Conservation (phyloP, 768 basidiomycete genomes). For the Artomyces pyxidatus region DNA sequence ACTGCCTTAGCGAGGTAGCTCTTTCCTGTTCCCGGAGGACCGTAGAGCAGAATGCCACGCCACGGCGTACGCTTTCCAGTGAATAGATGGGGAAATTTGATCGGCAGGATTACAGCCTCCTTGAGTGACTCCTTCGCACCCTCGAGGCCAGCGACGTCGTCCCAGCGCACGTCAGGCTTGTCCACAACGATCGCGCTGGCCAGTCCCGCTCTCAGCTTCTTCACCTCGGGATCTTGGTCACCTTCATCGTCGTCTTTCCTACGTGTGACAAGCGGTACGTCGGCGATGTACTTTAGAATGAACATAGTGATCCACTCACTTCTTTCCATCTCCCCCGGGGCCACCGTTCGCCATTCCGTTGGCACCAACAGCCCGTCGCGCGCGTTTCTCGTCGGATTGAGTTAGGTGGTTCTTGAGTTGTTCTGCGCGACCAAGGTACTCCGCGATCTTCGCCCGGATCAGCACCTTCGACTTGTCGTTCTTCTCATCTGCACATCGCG, state of each 20-base stretch:
- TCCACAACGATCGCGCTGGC: constrained; percentile 85
- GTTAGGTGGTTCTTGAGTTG: constrained; percentile 80
- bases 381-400: constrained; percentile 53
- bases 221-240: constrained; percentile 83
- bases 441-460: constrained; percentile 81
- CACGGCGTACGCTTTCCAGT: constrained; percentile 98
- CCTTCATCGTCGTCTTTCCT: constrained; percentile 52
- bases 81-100: constrained; percentile 98
- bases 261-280: not conserved
- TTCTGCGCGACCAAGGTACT: constrained; percentile 90
- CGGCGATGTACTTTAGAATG: constrained; percentile 5
- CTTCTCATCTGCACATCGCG: constrained; percentile 62
- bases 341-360: constrained; percentile 37
- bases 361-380: constrained; percentile 41
- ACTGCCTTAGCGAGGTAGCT: constrained; percentile 96
- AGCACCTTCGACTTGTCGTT: constrained; percentile 86
- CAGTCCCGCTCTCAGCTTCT: constrained; percentile 92
- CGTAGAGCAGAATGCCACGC: constrained; percentile 93
- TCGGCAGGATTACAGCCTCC: constrained; percentile 98
- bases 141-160: constrained; percentile 96
- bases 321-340: constrained; percentile 26
- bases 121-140: constrained; percentile 93
- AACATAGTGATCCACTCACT: constrained; percentile 22
- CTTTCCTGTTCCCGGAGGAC: constrained; percentile 97
- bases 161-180: constrained; percentile 95